Evolutionary conservation across 345 rosid species (phyloP), one percentile per base, ranked within the genome.

Genomic region (Citrus glauca): DNA sequence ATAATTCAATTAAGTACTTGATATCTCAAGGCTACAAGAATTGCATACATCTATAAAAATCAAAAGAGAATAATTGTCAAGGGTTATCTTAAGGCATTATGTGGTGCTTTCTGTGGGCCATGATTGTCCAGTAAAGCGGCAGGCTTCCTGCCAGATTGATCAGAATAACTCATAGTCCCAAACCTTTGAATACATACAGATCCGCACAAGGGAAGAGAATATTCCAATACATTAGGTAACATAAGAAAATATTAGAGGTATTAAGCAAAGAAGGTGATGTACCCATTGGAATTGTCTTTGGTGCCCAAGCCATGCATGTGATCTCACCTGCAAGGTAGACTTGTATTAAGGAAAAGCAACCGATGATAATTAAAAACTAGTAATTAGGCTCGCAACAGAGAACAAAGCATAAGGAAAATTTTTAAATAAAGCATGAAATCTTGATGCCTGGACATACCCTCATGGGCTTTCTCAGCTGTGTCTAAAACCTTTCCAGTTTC

Each of bases 401-500:
- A 71, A 59, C 16, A 68, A 48, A 63, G 27, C 7, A 40, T 55
- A 77, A 35, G 25, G 20, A 13, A 60, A 40, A 0, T 45, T 60
- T 60, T 35, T 25, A 37, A 53, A 70, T n/a, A 71, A 40, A 64
- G 57, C 40, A 55, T 37, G 22, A 59, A 74, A 60, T 30, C 6
- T 33, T 59, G 27, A 79, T 35, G 74, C 72, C 42, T 9, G 60
- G 72, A 38, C 82, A 57, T 89, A 94, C 99, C 97, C 65, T 93
- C 98, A 78, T 91, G 95, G 63, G 98, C 97, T 78, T 85, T 92
- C 27, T 97, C 98, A 73, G 95, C 97, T 37, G 93, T 90, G 78
- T 97, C 98, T 87, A 93, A 79, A 74, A 94, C 89, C 72, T 87
- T 82, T 74, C 99, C 98, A 62, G 93, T 89, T 86, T 94, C 98